Base-by-base conservation (phyloP, 768 basidiomycete genomes). In the Amanita exitialis region DNA sequence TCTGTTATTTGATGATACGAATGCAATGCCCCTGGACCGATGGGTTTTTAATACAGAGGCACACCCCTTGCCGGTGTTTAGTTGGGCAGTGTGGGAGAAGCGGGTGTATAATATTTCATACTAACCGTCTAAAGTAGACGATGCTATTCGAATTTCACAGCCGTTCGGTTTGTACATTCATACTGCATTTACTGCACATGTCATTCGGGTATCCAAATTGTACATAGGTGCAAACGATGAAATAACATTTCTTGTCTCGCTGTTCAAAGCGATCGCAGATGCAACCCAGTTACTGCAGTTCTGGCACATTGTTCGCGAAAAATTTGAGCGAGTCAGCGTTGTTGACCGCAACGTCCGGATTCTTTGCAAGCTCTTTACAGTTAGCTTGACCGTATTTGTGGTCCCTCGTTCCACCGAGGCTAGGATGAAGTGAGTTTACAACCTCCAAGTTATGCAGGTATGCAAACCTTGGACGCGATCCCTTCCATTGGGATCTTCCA, bases 11-110 rank as follows among this genome's bases (percentile, higher is more conserved):
- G 73, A 69, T 23, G 79, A 83, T 53, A 67, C 67, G 2, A 77
- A 80, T 43, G 63, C 68, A n/a, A 42, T 49, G 16, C 20, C 38
- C 6, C 38, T 79, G 34, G 67, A 75, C 18, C 67, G 73, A 41
- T 83, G 74, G 73, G 79, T 82, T 4, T 79, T 81, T 54, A 83
- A 81, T 55, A 83, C 81, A 0, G 81, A 83, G 62, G 85, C 83
- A 6, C 86, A 88, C 56, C 86, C 86, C 2, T 62, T 88, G 7
- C 83, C 81, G 2, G 67, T 82, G 3, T 83, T 83, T 56, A 56
- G 69, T n/a, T 85, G 83, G 83, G 71, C 64, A 1, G 56, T 64
- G 2, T 71, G 66, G 66, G 80, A 85, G 65, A 73, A 64, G 61
- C 60, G 67, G 48, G 61, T 60, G 36, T 79, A 73, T 55, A 66